phyloP scores from a whole-genome alignment of 2,329 filamentous ascomycete species.

The Cladorrhinum sp. region DNA sequence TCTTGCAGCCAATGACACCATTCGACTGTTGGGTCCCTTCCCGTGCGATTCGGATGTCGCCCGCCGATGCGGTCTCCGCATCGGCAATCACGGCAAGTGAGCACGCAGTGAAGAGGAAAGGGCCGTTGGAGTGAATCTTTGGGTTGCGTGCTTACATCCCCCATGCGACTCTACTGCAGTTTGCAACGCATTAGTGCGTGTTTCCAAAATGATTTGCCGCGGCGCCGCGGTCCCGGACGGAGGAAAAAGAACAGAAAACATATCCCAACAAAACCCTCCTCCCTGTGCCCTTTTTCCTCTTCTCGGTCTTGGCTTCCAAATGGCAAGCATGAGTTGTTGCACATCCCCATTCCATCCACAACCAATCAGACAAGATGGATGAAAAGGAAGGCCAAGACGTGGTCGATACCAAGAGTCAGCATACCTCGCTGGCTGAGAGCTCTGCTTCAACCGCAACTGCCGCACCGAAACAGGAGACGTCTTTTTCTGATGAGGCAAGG shows the following conservation, averaged over 20 bases:
- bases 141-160: neutral
- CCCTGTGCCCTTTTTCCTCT: neutral
- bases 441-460: neutral
- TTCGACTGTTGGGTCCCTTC: too few species aligned
- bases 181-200: neutral
- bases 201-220: neutral
- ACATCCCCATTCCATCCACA: neutral
- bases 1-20: neutral
- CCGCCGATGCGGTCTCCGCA: neutral
- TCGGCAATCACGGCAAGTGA: constrained; percentile 8
- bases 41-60: neutral
- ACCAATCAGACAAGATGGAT: constrained; percentile 4
- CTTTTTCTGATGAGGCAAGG: neutral
- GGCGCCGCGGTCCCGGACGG: neutral
- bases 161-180: constrained; percentile 1
- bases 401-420: neutral
- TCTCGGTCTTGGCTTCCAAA: constrained; percentile 1
- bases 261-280: neutral
- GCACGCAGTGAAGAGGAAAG: neutral
- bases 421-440: constrained; percentile 9
- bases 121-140: neutral
- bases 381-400: constrained; percentile 6
- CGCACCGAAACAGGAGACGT: neutral
- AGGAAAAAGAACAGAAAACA: neutral
- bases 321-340: constrained; percentile 5